Conservation (phyloP, 2,329 filamentous ascomycete genomes). For the Acrodontium crateriforme region DNA sequence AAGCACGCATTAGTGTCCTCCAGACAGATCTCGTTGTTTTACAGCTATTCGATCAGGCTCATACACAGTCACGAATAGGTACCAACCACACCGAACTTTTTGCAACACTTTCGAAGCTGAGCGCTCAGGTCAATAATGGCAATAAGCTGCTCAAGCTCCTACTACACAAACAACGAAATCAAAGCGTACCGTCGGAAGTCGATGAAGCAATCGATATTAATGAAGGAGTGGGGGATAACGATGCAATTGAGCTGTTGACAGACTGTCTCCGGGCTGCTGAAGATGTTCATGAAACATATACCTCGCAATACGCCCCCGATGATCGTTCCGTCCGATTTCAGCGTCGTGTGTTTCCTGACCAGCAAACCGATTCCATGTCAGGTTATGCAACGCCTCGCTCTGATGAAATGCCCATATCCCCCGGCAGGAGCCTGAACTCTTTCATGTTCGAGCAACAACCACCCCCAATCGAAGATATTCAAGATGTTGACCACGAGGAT, state of each 20-base stretch:
- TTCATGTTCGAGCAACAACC: not conserved
- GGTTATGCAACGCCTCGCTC: no score
- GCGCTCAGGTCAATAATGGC: slow-evolving; percentile 4
- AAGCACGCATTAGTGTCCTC: slow-evolving; percentile 10
- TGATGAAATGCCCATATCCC: no score
- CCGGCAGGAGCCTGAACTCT: not conserved
- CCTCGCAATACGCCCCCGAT: slow-evolving; percentile 8
- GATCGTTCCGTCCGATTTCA: slow-evolving; percentile 6
- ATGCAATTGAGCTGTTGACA: slow-evolving; percentile 6
- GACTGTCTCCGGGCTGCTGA: slow-evolving; percentile 7
- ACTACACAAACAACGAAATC: no score
- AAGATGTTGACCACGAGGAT: slow-evolving; percentile 3
- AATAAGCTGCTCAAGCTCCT: slow-evolving; percentile 4
- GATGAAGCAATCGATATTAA: not conserved
- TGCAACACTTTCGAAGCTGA: slow-evolving; percentile 3
- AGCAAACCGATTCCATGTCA: no score
- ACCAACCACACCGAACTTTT: slow-evolving; percentile 7
- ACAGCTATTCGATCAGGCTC: slow-evolving; percentile 10
- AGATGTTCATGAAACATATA: slow-evolving; percentile 10
- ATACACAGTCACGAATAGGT: slow-evolving; percentile 4
- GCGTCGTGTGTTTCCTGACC: slow-evolving; percentile 1
- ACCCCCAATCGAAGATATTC: not conserved
- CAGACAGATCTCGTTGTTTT: slow-evolving; percentile 9
- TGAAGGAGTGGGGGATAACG: not conserved
- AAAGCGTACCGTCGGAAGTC: not conserved